These are phyloP conservation scores for Citrullus colocynthis DNA, from an alignment of 306 rosid species.

Conservation along the genomic window DNA sequence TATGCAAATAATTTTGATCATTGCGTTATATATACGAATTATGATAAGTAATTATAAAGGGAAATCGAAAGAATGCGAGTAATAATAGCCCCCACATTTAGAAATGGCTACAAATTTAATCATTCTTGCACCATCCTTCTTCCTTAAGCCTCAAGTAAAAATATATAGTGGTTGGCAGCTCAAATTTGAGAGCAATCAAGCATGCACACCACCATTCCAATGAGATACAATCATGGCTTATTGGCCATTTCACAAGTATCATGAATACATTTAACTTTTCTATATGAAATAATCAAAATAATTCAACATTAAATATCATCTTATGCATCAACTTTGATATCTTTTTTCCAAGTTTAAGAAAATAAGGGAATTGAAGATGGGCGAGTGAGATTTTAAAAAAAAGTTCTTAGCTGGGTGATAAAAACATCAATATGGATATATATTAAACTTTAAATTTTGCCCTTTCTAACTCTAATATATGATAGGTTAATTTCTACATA, in stretches of 20 bases:
- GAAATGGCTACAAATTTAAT: neutral
- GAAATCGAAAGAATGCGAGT: neutral
- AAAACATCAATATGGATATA: too few species aligned
- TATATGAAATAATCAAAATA: neutral
- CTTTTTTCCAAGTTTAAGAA: too few species aligned
- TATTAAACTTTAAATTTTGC: too few species aligned
- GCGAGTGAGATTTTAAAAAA: too few species aligned
- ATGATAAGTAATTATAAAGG: neutral
- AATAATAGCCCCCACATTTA: neutral
- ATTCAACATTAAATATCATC: neutral
- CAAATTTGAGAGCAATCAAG: neutral
- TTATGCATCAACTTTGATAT: neutral
- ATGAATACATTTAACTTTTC: neutral
- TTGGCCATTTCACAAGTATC: neutral
- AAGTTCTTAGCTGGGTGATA: too few species aligned
- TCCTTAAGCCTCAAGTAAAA: neutral
- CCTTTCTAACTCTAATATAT: too few species aligned
- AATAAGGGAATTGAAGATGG: too few species aligned
- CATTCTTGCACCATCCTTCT: neutral
- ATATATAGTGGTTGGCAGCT: neutral
- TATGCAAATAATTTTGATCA: neutral
- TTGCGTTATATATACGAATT: neutral
- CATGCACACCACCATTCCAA: neutral
- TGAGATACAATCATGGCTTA: neutral
- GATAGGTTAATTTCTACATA: too few species aligned